Evolutionary conservation across 108 stramenopile genomes (phyloP).

Genomic region (Conticribra guillardii): DNA sequence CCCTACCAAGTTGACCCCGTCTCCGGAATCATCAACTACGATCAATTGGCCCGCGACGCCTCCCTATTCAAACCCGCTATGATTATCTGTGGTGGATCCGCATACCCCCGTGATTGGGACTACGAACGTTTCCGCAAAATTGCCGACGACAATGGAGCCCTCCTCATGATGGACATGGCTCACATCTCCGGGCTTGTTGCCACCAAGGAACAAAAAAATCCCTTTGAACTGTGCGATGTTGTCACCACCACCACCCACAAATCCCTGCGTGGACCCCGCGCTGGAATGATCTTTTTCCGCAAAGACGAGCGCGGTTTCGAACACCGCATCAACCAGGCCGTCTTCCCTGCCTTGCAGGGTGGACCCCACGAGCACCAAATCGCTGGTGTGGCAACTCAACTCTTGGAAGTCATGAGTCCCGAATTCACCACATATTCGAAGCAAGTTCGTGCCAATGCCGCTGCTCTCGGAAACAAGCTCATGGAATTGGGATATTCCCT

Average conservation of each 20-base stretch:
- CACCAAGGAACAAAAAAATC: constrained; percentile 88
- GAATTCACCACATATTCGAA: constrained; percentile 95
- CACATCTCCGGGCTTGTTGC: constrained; percentile 99
- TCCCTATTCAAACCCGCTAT: constrained; percentile 98
- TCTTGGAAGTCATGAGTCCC: constrained; percentile 95
- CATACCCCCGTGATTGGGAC: constrained; percentile 99
- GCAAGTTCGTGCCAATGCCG: constrained; percentile 95
- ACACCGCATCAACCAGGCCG: constrained; percentile 94
- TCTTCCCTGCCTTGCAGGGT: constrained; percentile 99
- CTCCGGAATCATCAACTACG: constrained; percentile 97
- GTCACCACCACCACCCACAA: constrained; percentile 99
- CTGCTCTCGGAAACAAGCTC: constrained; percentile 89
- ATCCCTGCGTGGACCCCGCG: constrained; percentile 98
- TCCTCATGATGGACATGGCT: constrained; percentile 99
- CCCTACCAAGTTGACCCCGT: constrained; percentile 98
- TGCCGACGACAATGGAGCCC: constrained; percentile 96
- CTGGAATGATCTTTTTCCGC: constrained; percentile 99
- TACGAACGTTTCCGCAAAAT: constrained; percentile 97
- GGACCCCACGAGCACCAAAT: constrained; percentile 99
- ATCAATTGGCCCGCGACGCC: constrained; percentile 90
- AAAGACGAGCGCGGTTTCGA: constrained; percentile 99
- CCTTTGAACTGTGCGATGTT: constrained; percentile 97
- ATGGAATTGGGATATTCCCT: constrained; percentile 90
- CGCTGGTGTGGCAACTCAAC: constrained; percentile 98
- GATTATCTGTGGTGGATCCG: constrained; percentile 98